A percentile compares a stretch with the other conserved stretches of the same genome.
phyloP scores from a whole-genome alignment of 352 stramenopile species.

The Phytophthora europaea region DNA sequence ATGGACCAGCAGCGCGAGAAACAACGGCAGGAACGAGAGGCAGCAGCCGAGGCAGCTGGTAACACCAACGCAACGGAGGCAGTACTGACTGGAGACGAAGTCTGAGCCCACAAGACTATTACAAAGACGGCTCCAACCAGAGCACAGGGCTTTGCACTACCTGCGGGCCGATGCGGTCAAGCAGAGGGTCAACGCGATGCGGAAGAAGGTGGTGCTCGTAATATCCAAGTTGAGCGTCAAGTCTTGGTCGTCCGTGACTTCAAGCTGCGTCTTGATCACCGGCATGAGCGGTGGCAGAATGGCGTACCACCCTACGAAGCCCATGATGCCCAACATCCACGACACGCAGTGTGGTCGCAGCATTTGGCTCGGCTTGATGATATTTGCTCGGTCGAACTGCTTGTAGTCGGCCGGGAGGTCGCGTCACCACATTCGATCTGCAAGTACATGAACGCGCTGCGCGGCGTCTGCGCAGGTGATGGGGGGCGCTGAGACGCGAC shows the following conservation, averaged over 20 bases:
- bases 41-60: constrained; percentile 14
- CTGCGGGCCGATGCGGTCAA: constrained; percentile 93
- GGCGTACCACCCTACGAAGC: constrained; percentile 96
- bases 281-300: constrained; percentile 95
- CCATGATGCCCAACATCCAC: constrained; percentile 94
- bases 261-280: constrained; percentile 90
- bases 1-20: constrained; percentile 71
- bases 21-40: constrained; percentile 46
- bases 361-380: constrained; percentile 85
- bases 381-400: constrained; percentile 76
- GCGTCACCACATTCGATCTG: constrained; percentile 32
- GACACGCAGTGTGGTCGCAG: constrained; percentile 92
- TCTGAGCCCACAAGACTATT: too few species aligned
- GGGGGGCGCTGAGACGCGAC: constrained; percentile 23
- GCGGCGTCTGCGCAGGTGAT: constrained; percentile 30
- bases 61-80: constrained; percentile 2
- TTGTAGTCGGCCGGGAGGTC: constrained; percentile 57
- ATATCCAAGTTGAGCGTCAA: constrained; percentile 96
- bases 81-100: too few species aligned
- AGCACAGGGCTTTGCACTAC: constrained; percentile 87
- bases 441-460: constrained; percentile 33
- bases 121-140: constrained; percentile 86
- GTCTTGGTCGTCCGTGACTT: constrained; percentile 87
- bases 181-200: constrained; percentile 93
- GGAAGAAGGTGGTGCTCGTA: constrained; percentile 94